phyloP scores from a whole-genome alignment of 495 filamentous ascomycete genomes.

The Penicillium samsonianum region DNA sequence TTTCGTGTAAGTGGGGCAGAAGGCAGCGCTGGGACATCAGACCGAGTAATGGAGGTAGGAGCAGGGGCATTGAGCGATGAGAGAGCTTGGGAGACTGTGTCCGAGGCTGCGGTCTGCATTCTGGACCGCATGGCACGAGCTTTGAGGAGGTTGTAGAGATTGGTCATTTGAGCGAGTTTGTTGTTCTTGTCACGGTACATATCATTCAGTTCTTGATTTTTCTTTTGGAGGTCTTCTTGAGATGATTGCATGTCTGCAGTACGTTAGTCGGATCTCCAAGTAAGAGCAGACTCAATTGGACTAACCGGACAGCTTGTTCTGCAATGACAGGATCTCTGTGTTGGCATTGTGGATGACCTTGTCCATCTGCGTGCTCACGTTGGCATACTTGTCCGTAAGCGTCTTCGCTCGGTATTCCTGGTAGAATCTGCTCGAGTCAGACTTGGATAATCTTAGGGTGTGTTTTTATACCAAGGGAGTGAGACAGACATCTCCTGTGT shows the following conservation, averaged over 20 bases:
- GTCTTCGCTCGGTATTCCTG: slow-evolving; percentile 75
- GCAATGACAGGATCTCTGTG: slow-evolving; percentile 68
- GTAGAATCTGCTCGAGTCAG: slow-evolving; percentile 61
- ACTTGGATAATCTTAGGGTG: background rate
- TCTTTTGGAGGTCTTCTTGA: slow-evolving; percentile 67
- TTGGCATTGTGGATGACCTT: slow-evolving; percentile 82
- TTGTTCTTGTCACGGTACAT: slow-evolving; percentile 72
- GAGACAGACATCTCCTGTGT: slow-evolving; percentile 78
- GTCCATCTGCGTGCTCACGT: slow-evolving; percentile 71
- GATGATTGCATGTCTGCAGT: slow-evolving; percentile 62
- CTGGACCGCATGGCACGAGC: slow-evolving; percentile 67
- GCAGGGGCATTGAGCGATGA: slow-evolving; percentile 26
- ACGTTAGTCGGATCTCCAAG: slow-evolving; percentile 11
- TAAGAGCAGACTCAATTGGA: slow-evolving; percentile 3
- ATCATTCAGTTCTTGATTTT: slow-evolving; percentile 73
- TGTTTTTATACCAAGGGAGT: background rate
- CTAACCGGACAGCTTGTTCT: slow-evolving; percentile 59
- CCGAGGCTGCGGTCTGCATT: slow-evolving; percentile 68
- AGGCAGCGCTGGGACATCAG: background rate
- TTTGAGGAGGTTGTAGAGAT: slow-evolving; percentile 84
- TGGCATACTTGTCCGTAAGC: slow-evolving; percentile 72
- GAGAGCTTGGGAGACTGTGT: slow-evolving; percentile 62
- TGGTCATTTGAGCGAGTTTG: slow-evolving; percentile 74
- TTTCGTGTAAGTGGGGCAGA: slow-evolving; percentile 10
- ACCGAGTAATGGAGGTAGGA: slow-evolving; percentile 9